phyloP scores from a whole-genome alignment of 768 basidiomycete genomes.

The Termitomyces sp. region DNA sequence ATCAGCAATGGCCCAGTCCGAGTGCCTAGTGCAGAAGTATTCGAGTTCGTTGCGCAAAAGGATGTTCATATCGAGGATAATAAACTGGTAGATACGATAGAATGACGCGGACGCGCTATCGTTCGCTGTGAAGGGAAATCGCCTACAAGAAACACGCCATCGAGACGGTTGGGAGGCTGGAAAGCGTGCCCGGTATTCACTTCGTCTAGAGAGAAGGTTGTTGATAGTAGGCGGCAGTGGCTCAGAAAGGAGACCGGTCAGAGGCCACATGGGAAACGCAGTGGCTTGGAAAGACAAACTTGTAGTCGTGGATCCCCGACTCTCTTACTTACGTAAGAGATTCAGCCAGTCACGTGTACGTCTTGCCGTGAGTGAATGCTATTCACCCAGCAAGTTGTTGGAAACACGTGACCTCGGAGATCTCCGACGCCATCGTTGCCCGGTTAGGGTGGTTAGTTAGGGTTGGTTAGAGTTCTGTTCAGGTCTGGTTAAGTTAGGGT shows the following conservation, averaged over 20 bases:
- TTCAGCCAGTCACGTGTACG: too few species aligned
- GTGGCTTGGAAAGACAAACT: too few species aligned
- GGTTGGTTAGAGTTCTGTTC: too few species aligned
- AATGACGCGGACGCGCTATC: conserved; percentile 27
- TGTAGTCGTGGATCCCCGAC: too few species aligned
- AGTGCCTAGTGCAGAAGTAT: conserved; percentile 20
- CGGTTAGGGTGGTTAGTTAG: too few species aligned
- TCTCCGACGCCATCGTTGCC: too few species aligned
- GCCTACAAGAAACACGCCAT: neutral
- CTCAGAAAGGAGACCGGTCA: neutral
- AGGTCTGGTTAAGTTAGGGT: too few species aligned
- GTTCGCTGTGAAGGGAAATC: neutral
- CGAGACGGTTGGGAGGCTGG: neutral
- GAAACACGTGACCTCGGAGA: too few species aligned
- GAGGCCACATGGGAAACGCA: neutral
- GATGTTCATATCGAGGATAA: conserved; percentile 20
- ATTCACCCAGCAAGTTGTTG: too few species aligned
- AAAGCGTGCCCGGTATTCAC: neutral
- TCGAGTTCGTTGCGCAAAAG: conserved; percentile 29
- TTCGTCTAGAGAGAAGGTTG: neutral
- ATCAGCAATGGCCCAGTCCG: neutral
- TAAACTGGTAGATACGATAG: conserved; percentile 29
- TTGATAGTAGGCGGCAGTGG: neutral
- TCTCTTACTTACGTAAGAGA: too few species aligned
- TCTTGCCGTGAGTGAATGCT: too few species aligned